A percentile compares a stretch with the other conserved stretches of the same genome.
Conservation (phyloP, 768 basidiomycete genomes). For the Tulasnella sp. region DNA sequence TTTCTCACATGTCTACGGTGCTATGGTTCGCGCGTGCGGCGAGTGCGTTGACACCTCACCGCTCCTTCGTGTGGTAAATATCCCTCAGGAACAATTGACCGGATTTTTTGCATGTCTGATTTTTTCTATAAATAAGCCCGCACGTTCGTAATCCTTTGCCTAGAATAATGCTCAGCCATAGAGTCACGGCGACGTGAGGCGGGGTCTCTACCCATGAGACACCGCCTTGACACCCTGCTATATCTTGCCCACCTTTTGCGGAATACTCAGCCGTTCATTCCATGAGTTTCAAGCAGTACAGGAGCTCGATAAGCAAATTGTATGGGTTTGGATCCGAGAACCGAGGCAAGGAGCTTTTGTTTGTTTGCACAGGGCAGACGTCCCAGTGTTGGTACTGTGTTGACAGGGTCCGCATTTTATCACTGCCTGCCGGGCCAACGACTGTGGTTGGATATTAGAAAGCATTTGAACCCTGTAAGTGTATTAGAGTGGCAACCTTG, state of each 20-base stretch:
- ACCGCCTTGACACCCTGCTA: no score
- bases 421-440: background rate
- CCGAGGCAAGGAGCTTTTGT: background rate
- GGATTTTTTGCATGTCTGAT: background rate
- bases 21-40: background rate
- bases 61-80: background rate
- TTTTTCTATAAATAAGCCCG: background rate
- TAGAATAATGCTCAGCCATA: no score
- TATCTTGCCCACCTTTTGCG: no score
- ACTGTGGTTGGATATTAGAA: background rate
- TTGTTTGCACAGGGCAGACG: background rate
- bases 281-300: background rate
- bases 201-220: background rate
- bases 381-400: background rate
- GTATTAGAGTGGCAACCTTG: background rate
- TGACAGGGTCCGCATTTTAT: background rate
- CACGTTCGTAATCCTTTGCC: no score
- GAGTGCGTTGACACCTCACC: background rate
- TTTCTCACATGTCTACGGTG: background rate
- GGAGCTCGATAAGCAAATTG: background rate
- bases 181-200: background rate
- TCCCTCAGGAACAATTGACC: background rate
- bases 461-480: background rate
- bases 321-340: background rate
- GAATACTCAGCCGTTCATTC: background rate